Conservation (phyloP, 441 rosid species). For the Erodium texanum region DNA sequence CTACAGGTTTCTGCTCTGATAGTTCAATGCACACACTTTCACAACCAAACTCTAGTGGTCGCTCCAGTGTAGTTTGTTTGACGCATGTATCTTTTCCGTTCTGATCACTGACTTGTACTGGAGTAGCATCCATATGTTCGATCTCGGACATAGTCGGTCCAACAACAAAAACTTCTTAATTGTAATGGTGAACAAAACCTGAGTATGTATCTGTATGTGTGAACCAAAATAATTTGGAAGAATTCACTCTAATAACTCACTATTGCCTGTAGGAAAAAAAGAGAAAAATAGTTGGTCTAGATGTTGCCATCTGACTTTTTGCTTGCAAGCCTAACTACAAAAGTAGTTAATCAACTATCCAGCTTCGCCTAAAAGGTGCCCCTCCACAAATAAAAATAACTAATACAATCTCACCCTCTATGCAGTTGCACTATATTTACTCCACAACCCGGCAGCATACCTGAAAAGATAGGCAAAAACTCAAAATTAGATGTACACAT, state of each 20-base stretch:
- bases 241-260: not conserved
- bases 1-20: slow-evolving; percentile 18
- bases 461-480: not conserved
- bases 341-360: not conserved
- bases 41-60: slow-evolving; percentile 19
- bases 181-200: slow-evolving; percentile 17
- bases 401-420: slow-evolving; percentile 9
- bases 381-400: not conserved
- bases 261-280: not conserved
- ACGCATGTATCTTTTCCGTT: slow-evolving; percentile 19
- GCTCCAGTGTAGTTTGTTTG: slow-evolving; percentile 22
- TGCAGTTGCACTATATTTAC: slow-evolving; percentile 7
- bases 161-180: slow-evolving; percentile 4
- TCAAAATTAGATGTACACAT: not conserved
- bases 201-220: slow-evolving; percentile 10
- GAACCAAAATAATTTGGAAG: slow-evolving; percentile 1
- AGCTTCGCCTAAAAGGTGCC: not conserved
- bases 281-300: slow-evolving; percentile 1
- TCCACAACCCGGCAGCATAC: slow-evolving; percentile 8
- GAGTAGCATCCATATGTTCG: slow-evolving; percentile 30
- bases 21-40: slow-evolving; percentile 18
- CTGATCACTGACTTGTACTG: slow-evolving; percentile 29
- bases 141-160: slow-evolving; percentile 23
- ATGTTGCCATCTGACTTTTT: not conserved
- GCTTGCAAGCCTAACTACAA: slow-evolving; percentile 7